Evolutionary conservation across 2,329 filamentous ascomycete species (phyloP).

Genomic region (Proliferodiscus dingleyae): DNA sequence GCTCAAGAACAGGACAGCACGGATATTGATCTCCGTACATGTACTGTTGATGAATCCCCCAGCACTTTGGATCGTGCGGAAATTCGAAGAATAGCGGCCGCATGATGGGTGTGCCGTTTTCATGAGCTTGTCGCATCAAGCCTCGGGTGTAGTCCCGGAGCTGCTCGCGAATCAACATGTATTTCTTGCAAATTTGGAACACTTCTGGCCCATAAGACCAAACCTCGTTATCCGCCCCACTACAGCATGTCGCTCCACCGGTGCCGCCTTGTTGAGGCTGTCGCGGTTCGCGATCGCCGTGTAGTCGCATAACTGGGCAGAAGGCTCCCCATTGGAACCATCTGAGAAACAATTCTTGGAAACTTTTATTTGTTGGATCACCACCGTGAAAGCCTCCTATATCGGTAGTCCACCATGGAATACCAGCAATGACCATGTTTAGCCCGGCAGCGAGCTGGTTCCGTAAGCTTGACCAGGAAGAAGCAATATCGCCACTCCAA

Average conservation of each 20-base stretch:
- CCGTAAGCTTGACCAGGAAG: slow-evolving; percentile 54
- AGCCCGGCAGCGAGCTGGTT: slow-evolving; percentile 59
- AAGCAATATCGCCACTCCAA: slow-evolving; percentile 64
- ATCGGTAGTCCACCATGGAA: slow-evolving; percentile 67
- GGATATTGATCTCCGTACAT: slow-evolving; percentile 60
- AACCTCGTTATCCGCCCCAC: slow-evolving; percentile 56
- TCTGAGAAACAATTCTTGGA: slow-evolving; percentile 58
- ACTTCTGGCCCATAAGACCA: slow-evolving; percentile 61
- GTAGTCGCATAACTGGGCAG: slow-evolving; percentile 62
- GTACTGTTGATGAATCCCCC: slow-evolving; percentile 57
- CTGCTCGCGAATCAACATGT: slow-evolving; percentile 53
- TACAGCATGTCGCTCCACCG: slow-evolving; percentile 18
- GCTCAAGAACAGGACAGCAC: slow-evolving; percentile 49
- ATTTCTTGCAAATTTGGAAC: slow-evolving; percentile 55
- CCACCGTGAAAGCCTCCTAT: slow-evolving; percentile 68
- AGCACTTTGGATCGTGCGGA: slow-evolving; percentile 46
- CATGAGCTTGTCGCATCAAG: slow-evolving; percentile 56
- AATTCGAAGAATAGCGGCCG: slow-evolving; percentile 61
- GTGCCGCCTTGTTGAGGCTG: slow-evolving; percentile 35
- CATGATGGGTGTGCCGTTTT: slow-evolving; percentile 57
- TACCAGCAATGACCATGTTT: slow-evolving; percentile 59
- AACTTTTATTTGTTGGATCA: slow-evolving; percentile 47
- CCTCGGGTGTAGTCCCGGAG: slow-evolving; percentile 52
- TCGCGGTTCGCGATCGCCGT: slow-evolving; percentile 60
- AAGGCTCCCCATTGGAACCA: slow-evolving; percentile 69